Percentiles rank a stretch among this genome's conserved stretches.
These are phyloP conservation scores for Alternaria triticina DNA, from an alignment of 2,329 filamentous ascomycete species.

Conservation along the genomic window DNA sequence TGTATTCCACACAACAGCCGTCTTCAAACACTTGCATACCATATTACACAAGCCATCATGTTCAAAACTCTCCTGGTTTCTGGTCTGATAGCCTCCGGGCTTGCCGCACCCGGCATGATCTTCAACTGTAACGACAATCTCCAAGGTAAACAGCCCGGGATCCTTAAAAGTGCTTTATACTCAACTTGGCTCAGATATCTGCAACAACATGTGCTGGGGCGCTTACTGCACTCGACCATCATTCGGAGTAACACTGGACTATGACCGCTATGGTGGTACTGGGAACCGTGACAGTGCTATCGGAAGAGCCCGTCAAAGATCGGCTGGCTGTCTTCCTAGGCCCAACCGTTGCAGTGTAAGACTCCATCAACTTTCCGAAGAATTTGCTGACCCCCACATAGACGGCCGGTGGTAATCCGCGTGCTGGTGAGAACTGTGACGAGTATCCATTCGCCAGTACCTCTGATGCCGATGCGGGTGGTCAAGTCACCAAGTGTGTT, in stretches of 20 bases:
- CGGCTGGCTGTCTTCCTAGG: neutral
- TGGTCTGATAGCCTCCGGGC: neutral
- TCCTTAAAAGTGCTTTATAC: neutral
- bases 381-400: neutral
- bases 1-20: neutral
- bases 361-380: neutral
- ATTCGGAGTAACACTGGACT: neutral
- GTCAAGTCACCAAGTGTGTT: neutral
- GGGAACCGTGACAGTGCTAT: neutral
- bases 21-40: neutral
- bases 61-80: neutral
- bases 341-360: neutral
- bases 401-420: neutral
- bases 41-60: neutral
- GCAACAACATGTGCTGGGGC: slow-evolving; percentile 4
- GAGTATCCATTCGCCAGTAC: neutral
- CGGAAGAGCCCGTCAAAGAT: neutral
- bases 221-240: slow-evolving; percentile 1
- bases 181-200: neutral
- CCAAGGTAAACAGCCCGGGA: neutral
- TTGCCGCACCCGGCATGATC: neutral
- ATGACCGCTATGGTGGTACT: neutral
- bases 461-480: neutral
- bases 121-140: neutral
- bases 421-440: neutral